phyloP scores from a whole-genome alignment of 164 flowering plant genomes.

The Nelumbo lutea region DNA sequence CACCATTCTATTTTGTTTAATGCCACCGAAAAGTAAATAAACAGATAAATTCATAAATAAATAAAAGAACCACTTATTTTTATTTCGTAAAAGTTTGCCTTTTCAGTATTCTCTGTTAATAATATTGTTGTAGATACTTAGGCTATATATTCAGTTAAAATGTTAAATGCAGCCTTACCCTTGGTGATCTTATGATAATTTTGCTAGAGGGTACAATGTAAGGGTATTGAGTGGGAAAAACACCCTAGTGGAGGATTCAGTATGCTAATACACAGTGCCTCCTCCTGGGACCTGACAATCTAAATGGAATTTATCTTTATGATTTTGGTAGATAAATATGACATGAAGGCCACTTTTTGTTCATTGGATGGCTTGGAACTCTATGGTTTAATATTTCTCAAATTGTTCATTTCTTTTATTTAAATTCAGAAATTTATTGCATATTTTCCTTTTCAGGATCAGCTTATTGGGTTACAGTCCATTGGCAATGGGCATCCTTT shows the following conservation, averaged over 20 bases:
- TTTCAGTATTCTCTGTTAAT: no score
- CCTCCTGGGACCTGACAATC: background rate
- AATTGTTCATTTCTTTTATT: background rate
- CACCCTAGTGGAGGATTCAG: background rate
- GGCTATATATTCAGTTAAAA: no score
- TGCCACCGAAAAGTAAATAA: no score
- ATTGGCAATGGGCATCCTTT: constrained; percentile 87
- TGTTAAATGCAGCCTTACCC: no score
- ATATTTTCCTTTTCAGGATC: constrained; percentile 33
- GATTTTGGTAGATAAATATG: background rate
- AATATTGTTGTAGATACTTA: no score
- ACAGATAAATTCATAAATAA: no score
- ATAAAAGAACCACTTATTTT: no score
- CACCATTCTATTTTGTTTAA: no score
- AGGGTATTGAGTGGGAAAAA: background rate
- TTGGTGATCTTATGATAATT: no score
- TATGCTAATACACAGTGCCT: background rate
- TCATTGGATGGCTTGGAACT: background rate
- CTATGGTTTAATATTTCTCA: background rate
- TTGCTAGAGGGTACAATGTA: no score
- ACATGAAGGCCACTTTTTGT: background rate
- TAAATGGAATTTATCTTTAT: background rate
- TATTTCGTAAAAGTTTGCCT: no score
- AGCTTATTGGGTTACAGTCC: constrained; percentile 83
- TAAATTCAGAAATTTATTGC: background rate